Evolutionary conservation across 169 alveolate genomes (phyloP), one percentile per base, ranked within the genome.

Genomic region (Amoebophrya sp.): DNA sequence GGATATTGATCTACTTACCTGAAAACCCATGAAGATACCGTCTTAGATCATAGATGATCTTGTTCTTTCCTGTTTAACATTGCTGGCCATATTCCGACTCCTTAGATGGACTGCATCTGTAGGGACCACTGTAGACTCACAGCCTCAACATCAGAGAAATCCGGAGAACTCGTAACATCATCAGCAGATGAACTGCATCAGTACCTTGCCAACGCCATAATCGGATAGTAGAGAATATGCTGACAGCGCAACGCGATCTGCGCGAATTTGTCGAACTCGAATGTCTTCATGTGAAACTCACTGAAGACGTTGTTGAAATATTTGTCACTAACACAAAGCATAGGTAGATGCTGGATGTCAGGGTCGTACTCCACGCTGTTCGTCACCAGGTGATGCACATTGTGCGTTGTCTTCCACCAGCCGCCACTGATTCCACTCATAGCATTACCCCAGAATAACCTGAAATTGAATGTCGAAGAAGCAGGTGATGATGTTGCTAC

Each of bases 341-440:
- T 89, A 41, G 93, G 93, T 78, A 91, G 33, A 77, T 91, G 93
- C 78, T 91, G 91, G 10, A 91, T 91, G 40, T 91, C 93, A 38
- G 93, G 93, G 33, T 91, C 93, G 41, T 38, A 89, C 89, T 55
- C 36, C 29, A 78, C 54, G 24, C 54, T n/a, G 78, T 91, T 91
- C 24, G 93, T 78, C 3, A 54, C 93, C 77, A 78, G 41, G 78
- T 91, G 93, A 47, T 91, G 93, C 39, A 91, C 91, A 78, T 91
- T 91, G 41, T 91, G 93, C 14, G 93, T 78, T 6, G 90, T 89
- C 78, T 91, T 91, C 93, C 93, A 91, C 93, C 93, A 91, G 36
- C 91, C 93, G 3, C 47, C 65, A n/a, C 54, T n/a, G 34, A 91
- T 41, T 0, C 93, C 93, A 18, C 47, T 34, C 93, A 91, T 33